Percentiles rank a stretch among this genome's conserved stretches.
Evolutionary conservation across 139 green algal genomes (phyloP).

Genomic region (Spirogloea muscicola): DNA sequence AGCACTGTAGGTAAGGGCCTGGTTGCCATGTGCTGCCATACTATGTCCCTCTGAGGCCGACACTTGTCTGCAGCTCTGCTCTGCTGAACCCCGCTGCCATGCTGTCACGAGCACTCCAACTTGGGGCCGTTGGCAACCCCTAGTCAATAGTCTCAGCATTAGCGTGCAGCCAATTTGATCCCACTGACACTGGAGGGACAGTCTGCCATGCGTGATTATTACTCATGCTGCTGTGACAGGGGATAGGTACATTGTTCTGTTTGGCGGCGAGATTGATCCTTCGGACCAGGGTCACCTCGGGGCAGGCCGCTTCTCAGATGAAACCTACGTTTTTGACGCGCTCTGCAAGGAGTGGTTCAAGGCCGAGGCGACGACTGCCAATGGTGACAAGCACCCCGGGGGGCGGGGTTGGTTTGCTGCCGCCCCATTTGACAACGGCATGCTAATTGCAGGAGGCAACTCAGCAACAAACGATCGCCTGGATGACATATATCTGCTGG

Average conservation of each 20-base stretch:
- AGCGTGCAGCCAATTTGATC: too few relatives aligned
- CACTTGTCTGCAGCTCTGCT: too few relatives aligned
- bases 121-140: too few relatives aligned
- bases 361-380: background rate
- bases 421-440: background rate
- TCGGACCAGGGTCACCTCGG: slow-evolving; percentile 54
- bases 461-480: background rate
- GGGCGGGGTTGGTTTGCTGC: slow-evolving; percentile 1
- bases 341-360: background rate
- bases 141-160: too few relatives aligned
- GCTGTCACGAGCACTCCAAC: too few relatives aligned
- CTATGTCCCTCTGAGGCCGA: too few relatives aligned
- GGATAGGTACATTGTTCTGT: slow-evolving; percentile 42
- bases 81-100: too few relatives aligned
- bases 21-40: too few relatives aligned
- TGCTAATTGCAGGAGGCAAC: background rate
- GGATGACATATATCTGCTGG: slow-evolving; percentile 47
- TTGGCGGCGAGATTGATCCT: slow-evolving; percentile 60
- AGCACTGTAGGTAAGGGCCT: too few relatives aligned
- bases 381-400: background rate
- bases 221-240: slow-evolving; percentile 20
- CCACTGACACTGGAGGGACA: too few relatives aligned
- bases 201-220: too few relatives aligned
- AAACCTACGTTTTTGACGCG: slow-evolving; percentile 8
- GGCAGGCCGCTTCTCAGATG: slow-evolving; percentile 52